Evolutionary conservation across 73 alveolate genomes (phyloP), one percentile per base, ranked within the genome.

Genomic region (Paramecium tetraurelia): DNA sequence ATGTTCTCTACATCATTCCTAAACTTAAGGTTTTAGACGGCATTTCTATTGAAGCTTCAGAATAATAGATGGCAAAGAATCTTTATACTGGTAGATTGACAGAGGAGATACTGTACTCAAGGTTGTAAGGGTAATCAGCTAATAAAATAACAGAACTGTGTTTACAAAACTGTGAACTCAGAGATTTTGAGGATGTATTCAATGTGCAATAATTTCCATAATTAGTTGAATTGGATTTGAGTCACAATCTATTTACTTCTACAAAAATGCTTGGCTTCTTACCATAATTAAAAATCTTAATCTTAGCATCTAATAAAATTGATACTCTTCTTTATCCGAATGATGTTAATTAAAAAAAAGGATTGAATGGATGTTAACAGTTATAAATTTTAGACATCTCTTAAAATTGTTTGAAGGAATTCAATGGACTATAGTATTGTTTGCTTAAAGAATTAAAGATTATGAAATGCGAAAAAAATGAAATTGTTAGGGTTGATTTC

Each of bases 21-120:
- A 95, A 87, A 57, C 94, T 96, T 4, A 96, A 96, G 85, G 99
- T 96, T 7, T 93, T 96, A 6, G 98, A 96, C 92, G 99, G 99
- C 7, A 71, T 92, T 31, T 84, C 96, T 2, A 95, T 96, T 24
- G 99, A 96, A 75, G 86, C 85, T 0, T 58, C 93, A 7, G 99
- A 96, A 88, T 75, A 83, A 46, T 76, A 85, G 84, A 94, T 93
- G 59, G 97, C 99, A 6, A 96, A 96, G 72, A 97, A 96, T 36
- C 93, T 93, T n/a, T 96, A 92, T 92, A 97, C 98, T 6, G 99
- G 99, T 5, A 58, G 98, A 59, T 94, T 96, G 36, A 94, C 99
- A 10, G 98, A 96, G 31, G 99, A 96, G 86, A 93, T 96, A 22
- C 92, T 96, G 4, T 96, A 93, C 77, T 57, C 96, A 10, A 87